Base-by-base conservation (phyloP, 2,329 filamentous ascomycete genomes). In the Aspergillus fischeri region DNA sequence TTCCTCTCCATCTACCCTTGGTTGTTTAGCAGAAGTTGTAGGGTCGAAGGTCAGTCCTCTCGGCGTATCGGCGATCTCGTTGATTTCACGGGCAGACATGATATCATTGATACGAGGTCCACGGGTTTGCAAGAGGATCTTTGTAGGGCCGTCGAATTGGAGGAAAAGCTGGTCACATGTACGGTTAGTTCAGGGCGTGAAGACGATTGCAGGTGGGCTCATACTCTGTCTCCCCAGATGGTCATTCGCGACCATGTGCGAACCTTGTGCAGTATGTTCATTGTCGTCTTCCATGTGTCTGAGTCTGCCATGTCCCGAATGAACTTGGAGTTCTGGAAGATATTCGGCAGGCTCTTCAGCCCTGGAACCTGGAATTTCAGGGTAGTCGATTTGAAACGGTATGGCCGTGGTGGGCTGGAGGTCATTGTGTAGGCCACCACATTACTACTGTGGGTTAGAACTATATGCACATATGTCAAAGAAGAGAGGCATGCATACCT, bases 341-440 rank as follows among this genome's bases (percentile, higher is more conserved):
- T 80, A 10, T 80, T 78, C 4, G 82, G 81, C 1, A 91, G 79
- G 9, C 84, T 85, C 1, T 67, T 70, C 21, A 87, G 70, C 38
- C 79, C 80, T 3, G 94, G 94, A 1, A 96, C 80, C 72, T 96
- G 91, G 59, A 97, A 83, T 54, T 85, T 83, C 54, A 96, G 73
- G 50, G 79, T 82, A 42, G 86, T 89, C 2, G 90, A 89, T 74
- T 89, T 91, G 75, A 99, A 90, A 45, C 93, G 86, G 79, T 96
- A 97, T 4, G 93, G 91, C 42, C 86, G 80, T 6, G 94, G 94
- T 7, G 86, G 83, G 54, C 86, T 83, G 56, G 86, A 83, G 52
- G 85, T 87, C 51, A 94, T 83, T 3, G 89, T 88, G 77, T 99
- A 99, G 24, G 94, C 94, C 14, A 97, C 86, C 3, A 99, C 87